phyloP scores from a whole-genome alignment of 225 moss, liverwort and hornwort species.

The Sphagnum tenellum region DNA sequence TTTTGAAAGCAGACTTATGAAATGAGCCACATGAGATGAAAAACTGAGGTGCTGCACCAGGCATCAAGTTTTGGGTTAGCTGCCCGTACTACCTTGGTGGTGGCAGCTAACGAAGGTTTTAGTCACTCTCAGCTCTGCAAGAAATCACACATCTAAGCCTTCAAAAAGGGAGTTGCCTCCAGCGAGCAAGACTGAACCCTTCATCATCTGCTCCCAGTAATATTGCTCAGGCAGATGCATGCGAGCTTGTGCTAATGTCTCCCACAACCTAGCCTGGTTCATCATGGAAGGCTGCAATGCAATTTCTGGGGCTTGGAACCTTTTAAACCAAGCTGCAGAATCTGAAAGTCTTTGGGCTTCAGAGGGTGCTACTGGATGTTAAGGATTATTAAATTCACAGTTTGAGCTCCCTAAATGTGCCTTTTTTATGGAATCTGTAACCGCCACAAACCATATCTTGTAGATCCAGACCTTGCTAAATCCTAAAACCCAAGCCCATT shows the following conservation, averaged over 20 bases:
- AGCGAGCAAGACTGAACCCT: slow-evolving; percentile 70
- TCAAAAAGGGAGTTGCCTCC: slow-evolving; percentile 73
- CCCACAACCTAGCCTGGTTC: slow-evolving; percentile 78
- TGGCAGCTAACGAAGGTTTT: slow-evolving; percentile 47
- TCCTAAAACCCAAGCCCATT: too few relatives aligned
- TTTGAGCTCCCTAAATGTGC: slow-evolving; percentile 25
- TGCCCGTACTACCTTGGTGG: slow-evolving; percentile 45
- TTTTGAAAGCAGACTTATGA: slow-evolving; percentile 51
- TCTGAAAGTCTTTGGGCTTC: slow-evolving; percentile 76
- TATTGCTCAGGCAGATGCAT: slow-evolving; percentile 53
- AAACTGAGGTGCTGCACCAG: slow-evolving; percentile 78
- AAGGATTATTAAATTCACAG: slow-evolving; percentile 6
- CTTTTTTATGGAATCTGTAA: slow-evolving; percentile 39
- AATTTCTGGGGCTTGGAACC: slow-evolving; percentile 82
- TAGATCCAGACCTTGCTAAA: background rate
- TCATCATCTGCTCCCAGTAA: slow-evolving; percentile 44
- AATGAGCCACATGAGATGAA: slow-evolving; percentile 50
- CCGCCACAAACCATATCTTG: background rate
- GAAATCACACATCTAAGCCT: slow-evolving; percentile 61
- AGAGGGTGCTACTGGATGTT: slow-evolving; percentile 50
- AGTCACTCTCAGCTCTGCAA: slow-evolving; percentile 50
- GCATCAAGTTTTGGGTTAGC: slow-evolving; percentile 62
- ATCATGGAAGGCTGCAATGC: slow-evolving; percentile 81
- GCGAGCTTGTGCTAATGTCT: slow-evolving; percentile 58
- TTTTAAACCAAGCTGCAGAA: slow-evolving; percentile 52